Evolutionary conservation across 441 rosid genomes (phyloP).

Genomic region (Arabidopsis lyrata): DNA sequence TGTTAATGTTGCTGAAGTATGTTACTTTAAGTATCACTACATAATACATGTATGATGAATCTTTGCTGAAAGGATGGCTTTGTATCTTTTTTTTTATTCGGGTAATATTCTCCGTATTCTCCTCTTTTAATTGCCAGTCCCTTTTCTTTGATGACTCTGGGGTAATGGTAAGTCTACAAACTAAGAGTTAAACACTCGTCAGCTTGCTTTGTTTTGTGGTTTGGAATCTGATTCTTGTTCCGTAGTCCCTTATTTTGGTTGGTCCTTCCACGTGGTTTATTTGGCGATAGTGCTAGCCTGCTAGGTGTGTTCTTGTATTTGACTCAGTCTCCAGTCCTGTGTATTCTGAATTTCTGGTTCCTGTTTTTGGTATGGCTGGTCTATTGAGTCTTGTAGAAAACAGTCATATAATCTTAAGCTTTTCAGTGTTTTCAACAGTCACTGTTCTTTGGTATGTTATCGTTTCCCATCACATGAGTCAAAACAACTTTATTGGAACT

Average conservation of each 20-base stretch:
- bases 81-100: neutral
- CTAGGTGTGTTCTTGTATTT: conserved; percentile 1
- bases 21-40: neutral
- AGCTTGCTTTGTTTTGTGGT: conserved; percentile 1
- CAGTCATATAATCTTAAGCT: neutral
- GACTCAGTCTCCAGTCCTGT: conserved; percentile 1
- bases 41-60: too few species aligned
- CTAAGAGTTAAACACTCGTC: neutral
- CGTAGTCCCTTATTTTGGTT: neutral
- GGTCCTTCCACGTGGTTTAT: conserved; percentile 17
- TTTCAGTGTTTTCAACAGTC: conserved; percentile 19
- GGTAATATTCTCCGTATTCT: neutral
- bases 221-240: neutral
- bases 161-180: neutral
- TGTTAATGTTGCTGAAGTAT: neutral
- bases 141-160: neutral
- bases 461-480: neutral
- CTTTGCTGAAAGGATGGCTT: neutral
- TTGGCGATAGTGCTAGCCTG: neutral
- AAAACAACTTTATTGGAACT: neutral
- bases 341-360: neutral
- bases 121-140: neutral
- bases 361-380: conserved; percentile 24
- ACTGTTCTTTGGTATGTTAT: neutral
- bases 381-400: conserved; percentile 3